phyloP scores from a whole-genome alignment of 129 eudicot genomes.

The Apium graveolens region DNA sequence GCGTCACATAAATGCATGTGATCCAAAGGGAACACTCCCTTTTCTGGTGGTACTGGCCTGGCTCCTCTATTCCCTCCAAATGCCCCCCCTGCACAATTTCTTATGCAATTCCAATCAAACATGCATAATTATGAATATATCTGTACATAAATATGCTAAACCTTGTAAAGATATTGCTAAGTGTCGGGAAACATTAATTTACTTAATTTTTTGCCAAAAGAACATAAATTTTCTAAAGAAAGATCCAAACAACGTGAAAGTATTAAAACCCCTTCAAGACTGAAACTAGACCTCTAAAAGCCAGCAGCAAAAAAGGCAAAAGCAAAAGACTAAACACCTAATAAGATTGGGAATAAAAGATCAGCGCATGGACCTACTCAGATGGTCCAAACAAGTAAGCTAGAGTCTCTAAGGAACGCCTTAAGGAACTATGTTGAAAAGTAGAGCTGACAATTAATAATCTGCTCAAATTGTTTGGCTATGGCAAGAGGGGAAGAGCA shows the following conservation, averaged over 20 bases:
- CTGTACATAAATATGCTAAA: not conserved
- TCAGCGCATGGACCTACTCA: not conserved
- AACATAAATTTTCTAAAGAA: too few relatives aligned
- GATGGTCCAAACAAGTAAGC: not conserved
- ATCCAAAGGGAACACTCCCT: constrained; percentile 80
- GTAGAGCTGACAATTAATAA: not conserved
- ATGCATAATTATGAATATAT: not conserved
- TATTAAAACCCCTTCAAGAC: not conserved
- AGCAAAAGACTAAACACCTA: not conserved
- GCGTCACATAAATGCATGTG: constrained; percentile 80
- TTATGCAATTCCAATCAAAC: not conserved
- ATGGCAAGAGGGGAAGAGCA: not conserved
- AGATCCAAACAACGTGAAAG: too few relatives aligned
- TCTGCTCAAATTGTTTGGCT: not conserved
- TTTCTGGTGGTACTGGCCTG: constrained; percentile 79
- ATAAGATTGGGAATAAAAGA: not conserved
- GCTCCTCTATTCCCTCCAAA: constrained; percentile 86
- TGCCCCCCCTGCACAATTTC: constrained; percentile 45
- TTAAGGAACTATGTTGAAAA: too few relatives aligned
- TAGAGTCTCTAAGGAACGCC: not conserved
- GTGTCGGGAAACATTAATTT: too few relatives aligned
- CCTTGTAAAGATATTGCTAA: not conserved
- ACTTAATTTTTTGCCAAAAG: too few relatives aligned
- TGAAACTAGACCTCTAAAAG: not conserved
- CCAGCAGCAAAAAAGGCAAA: not conserved